Evolutionary conservation across 225 moss, liverwort and hornwort species (phyloP).

Genomic region (Pseudoscleropodium purum): DNA sequence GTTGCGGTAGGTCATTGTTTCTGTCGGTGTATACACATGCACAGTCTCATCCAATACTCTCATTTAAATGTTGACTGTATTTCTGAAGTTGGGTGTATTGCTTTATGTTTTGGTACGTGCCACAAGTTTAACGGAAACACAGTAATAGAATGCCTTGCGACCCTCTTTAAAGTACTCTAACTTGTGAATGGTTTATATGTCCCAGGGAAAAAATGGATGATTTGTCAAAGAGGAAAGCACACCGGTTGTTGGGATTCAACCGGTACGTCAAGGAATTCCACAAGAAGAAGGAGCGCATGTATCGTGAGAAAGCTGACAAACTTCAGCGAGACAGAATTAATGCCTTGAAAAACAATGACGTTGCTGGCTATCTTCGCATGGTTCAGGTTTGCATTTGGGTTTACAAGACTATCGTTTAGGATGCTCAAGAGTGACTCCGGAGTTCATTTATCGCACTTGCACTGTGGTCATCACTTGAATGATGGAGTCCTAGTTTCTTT

Average conservation of each 20-base stretch:
- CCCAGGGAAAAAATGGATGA: slow-evolving; percentile 93
- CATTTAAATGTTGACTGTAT: not conserved
- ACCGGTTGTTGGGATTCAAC: slow-evolving; percentile 68
- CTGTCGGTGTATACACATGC: not conserved
- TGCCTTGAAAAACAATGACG: slow-evolving; percentile 95
- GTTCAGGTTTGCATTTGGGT: slow-evolving; percentile 64
- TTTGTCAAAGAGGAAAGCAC: slow-evolving; percentile 69
- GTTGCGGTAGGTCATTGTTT: not conserved
- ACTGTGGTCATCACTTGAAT: not conserved
- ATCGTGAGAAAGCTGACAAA: slow-evolving; percentile 89
- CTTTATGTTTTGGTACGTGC: not conserved
- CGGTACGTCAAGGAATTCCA: slow-evolving; percentile 93
- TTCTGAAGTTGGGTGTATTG: not conserved
- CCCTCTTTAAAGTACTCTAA: not conserved
- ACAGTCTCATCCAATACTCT: not conserved
- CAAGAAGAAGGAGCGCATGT: slow-evolving; percentile 86
- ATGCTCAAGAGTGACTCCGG: not conserved
- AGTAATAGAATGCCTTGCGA: not conserved
- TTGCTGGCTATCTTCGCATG: slow-evolving; percentile 99
- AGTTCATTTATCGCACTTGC: not conserved
- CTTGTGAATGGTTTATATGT: not conserved
- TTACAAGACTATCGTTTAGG: not conserved
- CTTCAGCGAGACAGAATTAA: slow-evolving; percentile 97
- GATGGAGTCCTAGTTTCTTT: not conserved
- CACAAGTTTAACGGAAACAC: not conserved